Evolutionary conservation across 2,329 filamentous ascomycete species (phyloP), one percentile per base, ranked within the genome.

Genomic region (Graphilbum fragrans): DNA sequence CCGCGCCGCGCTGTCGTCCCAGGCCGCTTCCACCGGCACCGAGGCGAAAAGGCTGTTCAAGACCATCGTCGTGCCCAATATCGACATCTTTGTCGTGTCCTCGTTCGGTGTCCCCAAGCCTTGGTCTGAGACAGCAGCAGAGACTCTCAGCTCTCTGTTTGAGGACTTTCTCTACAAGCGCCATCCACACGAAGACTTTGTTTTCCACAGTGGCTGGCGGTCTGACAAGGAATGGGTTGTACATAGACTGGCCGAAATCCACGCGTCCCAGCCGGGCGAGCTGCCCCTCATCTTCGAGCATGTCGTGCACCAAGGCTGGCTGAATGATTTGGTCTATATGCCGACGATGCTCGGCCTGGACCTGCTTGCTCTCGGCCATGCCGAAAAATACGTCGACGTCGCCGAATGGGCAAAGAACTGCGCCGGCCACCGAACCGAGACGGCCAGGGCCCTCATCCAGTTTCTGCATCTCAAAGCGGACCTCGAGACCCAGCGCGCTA

Each of bases 201-300:
- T 94, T 14, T 73, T 98, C 43, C 82, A 94, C 55, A 88, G 86
- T 44, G 65, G 94, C 6, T 96, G 90, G 88, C 80, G 82, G 50
- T 87, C 92, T 55, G 86, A 96, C 56, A 84, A 80, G 50, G 73
- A 81, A 18, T 96, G 87, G 82, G 83, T 96, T 16, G 80, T 81
- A 10, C 75, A 80, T 48, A 78, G 84, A 44, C 75, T 98, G 27
- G 77, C 90, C 34, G 80, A 87, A 45, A 73, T 76, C 9, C 86
- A 92, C 57, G 81, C 80, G 33, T 65, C 71, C 44, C 76, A 83
- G 51, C 80, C 77, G 2, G 74, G 79, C 43, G 72, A 80, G 39
- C 69, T 88, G 31, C 71, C 74, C 3, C 62, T 76, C 16, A 82
- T 90, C 29, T 78, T 86, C 47, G 82, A 93, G 38, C 86, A 93